These are phyloP conservation scores for Aspergillus japonicus DNA, from an alignment of 2,329 filamentous ascomycete genomes.

Conservation along the genomic window DNA sequence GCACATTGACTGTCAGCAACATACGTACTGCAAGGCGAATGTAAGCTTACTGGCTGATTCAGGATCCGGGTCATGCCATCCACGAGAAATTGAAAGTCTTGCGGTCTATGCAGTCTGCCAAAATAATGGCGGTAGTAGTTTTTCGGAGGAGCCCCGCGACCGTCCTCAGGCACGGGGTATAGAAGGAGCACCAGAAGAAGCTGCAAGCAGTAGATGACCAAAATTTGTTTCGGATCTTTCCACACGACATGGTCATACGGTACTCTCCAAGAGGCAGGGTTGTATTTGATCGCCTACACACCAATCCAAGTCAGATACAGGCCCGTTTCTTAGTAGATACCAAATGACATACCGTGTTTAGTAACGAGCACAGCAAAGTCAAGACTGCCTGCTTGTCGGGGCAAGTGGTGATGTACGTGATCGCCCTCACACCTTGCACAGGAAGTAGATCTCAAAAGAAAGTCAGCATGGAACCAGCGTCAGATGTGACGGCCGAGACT, in stretches of 20 bases:
- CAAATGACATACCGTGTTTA: slow-evolving; percentile 74
- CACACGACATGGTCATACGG: slow-evolving; percentile 92
- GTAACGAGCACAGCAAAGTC: slow-evolving; percentile 82
- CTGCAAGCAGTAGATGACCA: slow-evolving; percentile 90
- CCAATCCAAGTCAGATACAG: slow-evolving; percentile 12
- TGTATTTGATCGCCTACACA: slow-evolving; percentile 85
- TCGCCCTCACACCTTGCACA: slow-evolving; percentile 74
- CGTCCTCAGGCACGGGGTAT: slow-evolving; percentile 81
- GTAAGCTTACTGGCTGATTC: slow-evolving; percentile 68
- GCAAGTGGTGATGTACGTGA: slow-evolving; percentile 86
- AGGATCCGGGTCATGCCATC: slow-evolving; percentile 91
- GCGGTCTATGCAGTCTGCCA: slow-evolving; percentile 82
- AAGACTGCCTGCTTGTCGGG: slow-evolving; percentile 89
- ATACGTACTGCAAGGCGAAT: not conserved
- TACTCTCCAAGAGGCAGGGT: slow-evolving; percentile 88
- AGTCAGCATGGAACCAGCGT: slow-evolving; percentile 9
- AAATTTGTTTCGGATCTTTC: slow-evolving; percentile 82
- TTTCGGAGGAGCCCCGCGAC: slow-evolving; percentile 65
- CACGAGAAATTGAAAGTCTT: slow-evolving; percentile 96
- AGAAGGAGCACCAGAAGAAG: slow-evolving; percentile 81
- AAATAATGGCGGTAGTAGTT: slow-evolving; percentile 94
- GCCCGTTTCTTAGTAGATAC: not conserved
- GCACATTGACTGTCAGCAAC: slow-evolving; percentile 14
- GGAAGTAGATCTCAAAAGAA: slow-evolving; percentile 61
- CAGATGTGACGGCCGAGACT: slow-evolving; percentile 21